Evolutionary conservation across 345 rosid genomes (phyloP).

Genomic region (Camelina sativa): DNA sequence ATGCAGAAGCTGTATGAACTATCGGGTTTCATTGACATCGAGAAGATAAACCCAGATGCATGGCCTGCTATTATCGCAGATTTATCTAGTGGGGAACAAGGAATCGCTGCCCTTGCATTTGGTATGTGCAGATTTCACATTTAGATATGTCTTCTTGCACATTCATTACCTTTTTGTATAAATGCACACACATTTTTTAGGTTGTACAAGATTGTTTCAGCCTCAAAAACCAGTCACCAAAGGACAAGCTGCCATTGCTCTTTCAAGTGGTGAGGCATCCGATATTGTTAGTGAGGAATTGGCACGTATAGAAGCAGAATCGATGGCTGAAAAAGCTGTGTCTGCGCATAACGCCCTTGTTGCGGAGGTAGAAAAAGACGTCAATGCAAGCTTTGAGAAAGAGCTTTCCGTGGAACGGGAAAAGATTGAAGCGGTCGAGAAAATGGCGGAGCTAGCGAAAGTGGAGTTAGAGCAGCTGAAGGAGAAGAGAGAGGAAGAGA

Average conservation of each 20-base stretch:
- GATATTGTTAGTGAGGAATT: constrained; percentile 86
- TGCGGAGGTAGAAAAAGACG: constrained; percentile 86
- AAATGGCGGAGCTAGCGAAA: constrained; percentile 85
- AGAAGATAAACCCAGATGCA: constrained; percentile 85
- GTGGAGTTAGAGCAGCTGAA: constrained; percentile 71
- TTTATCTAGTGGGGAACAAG: constrained; percentile 84
- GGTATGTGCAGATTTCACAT: constrained; percentile 55
- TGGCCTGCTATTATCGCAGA: constrained; percentile 95
- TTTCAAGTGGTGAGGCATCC: constrained; percentile 87
- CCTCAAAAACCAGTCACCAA: constrained; percentile 96
- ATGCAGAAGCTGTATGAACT: constrained; percentile 63
- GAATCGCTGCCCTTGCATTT: constrained; percentile 89
- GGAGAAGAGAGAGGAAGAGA: constrained; percentile 81
- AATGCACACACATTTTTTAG: constrained; percentile 44
- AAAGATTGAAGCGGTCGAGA: constrained; percentile 79
- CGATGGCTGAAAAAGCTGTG: constrained; percentile 91
- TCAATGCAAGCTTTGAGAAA: constrained; percentile 80
- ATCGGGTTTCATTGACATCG: constrained; percentile 88
- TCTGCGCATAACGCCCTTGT: constrained; percentile 83
- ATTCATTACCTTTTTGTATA: constrained; percentile 25
- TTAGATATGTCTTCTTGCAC: constrained; percentile 25
- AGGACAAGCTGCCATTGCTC: constrained; percentile 95
- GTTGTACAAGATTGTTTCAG: constrained; percentile 95
- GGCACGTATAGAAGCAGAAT: constrained; percentile 96
- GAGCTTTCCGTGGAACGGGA: constrained; percentile 82